phyloP scores from a whole-genome alignment of 192 early-diverging fungal genomes.

The Funneliformis mosseae region DNA sequence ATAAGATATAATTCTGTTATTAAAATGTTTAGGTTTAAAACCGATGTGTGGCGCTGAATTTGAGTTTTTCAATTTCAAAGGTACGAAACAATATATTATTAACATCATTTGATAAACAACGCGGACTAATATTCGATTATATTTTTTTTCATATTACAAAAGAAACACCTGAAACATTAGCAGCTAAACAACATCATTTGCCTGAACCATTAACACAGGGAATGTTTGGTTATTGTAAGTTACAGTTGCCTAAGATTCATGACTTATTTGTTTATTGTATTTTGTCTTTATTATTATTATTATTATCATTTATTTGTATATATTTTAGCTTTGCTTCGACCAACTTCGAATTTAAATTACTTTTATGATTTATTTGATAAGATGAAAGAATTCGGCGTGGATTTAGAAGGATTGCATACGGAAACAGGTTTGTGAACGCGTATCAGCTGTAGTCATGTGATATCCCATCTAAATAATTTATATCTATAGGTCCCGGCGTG shows the following conservation, averaged over 20 bases:
- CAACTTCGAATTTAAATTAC: constrained; percentile 66
- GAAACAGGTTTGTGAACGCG: constrained; percentile 61
- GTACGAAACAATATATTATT: constrained; percentile 40
- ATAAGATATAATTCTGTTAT: constrained; percentile 55
- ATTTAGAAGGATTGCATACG: constrained; percentile 78
- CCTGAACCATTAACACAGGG: constrained; percentile 68
- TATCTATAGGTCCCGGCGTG: constrained; percentile 67
- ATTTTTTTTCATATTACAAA: background rate
- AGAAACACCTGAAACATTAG: constrained; percentile 74
- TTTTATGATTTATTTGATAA: constrained; percentile 72
- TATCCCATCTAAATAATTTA: background rate
- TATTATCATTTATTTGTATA: background rate
- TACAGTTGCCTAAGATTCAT: background rate
- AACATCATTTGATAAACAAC: background rate
- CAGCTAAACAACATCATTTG: constrained; percentile 57
- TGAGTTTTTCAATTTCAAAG: constrained; percentile 82
- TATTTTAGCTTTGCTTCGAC: constrained; percentile 52
- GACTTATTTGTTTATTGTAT: background rate
- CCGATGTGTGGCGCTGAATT: constrained; percentile 66
- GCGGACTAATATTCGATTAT: background rate
- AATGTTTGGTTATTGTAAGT: constrained; percentile 78
- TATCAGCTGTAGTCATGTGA: background rate
- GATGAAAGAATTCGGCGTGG: constrained; percentile 57
- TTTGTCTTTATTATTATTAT: background rate
- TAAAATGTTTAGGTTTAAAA: constrained; percentile 37